Base-by-base conservation (phyloP, 2,329 filamentous ascomycete species). In the Tolypocladium album region DNA sequence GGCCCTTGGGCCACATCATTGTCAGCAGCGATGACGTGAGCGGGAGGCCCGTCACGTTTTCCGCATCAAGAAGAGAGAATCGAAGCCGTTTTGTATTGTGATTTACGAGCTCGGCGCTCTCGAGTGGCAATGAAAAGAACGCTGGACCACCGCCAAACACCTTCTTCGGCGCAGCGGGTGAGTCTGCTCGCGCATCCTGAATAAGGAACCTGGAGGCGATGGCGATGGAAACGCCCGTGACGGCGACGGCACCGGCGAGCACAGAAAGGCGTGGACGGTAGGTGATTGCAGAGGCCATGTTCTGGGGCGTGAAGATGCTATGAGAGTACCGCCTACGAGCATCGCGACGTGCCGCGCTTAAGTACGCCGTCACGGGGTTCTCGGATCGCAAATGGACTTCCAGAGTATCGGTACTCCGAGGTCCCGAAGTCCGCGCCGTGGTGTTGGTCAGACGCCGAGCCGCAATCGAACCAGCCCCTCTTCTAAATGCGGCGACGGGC, bases 1-100 rank as follows among this genome's bases (percentile, higher is more conserved):
- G 70, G 8, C 82, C 83, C 13, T 79, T 71, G 0, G 86, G 85
- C 64, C 82, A 82, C 2, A 85, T 80, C 45, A 83, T 69, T 1
- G 85, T 86, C 43, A 89, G 75, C 2, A 89, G 73, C 3, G 87
- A 79, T 15, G 79, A 75, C 72, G 79, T 80, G 15, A 83, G 67
- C 0, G 70, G 62, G 13, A 86, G 69, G 1, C 83, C 83, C 59
- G 76, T 82, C 12, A 76, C 65, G 0, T 75, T 73, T 42, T 76
- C 71, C 2, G 74, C 66, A 17, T 78, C 74, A 0, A 86, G 71
- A 61, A 86, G 71, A 61, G 78, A 78, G 62, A 87, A 87, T 4
- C 81, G 75, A 59, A 87, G 68, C 20, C 74, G 75, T 70, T 83
- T 85, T 13, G 82, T 84, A 66, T 86, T 81, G 69, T 83, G 82